Conservation (phyloP, 106 monocot genomes). For the Iris macrosiphon region DNA sequence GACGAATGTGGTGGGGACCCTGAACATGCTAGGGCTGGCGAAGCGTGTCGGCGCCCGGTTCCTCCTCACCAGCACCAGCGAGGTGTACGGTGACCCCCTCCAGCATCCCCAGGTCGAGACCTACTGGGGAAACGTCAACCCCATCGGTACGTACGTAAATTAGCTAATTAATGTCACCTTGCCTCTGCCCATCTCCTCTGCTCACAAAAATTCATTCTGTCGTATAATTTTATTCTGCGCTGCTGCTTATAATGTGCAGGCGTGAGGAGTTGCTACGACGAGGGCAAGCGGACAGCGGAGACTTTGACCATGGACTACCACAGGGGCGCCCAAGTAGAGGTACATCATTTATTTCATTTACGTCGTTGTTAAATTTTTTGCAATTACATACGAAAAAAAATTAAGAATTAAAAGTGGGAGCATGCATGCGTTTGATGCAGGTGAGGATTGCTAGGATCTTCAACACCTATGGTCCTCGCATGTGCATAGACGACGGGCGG, state of each 20-base stretch:
- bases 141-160: slow-evolving; percentile 49
- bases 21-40: slow-evolving; percentile 89
- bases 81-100: slow-evolving; percentile 86
- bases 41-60: slow-evolving; percentile 80
- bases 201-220: too few species aligned
- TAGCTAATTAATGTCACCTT: too few species aligned
- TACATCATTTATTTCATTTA: too few species aligned
- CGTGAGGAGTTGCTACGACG: slow-evolving; percentile 91
- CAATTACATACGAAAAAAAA: too few species aligned
- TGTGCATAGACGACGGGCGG: slow-evolving; percentile 95
- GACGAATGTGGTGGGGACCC: slow-evolving; percentile 87
- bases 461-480: slow-evolving; percentile 96
- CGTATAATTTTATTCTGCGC: too few species aligned
- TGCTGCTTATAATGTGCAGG: too few species aligned
- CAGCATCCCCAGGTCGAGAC: slow-evolving; percentile 89
- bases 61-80: slow-evolving; percentile 86
- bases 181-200: too few species aligned
- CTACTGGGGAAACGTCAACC: slow-evolving; percentile 94
- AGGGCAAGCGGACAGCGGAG: slow-evolving; percentile 91
- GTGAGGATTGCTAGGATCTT: slow-evolving; percentile 95
- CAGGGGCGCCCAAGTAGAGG: slow-evolving; percentile 80
- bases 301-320: slow-evolving; percentile 98
- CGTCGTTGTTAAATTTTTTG: too few species aligned
- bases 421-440: too few species aligned
- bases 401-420: too few species aligned